phyloP scores from a whole-genome alignment of 768 basidiomycete species.

The Lentinula edodes region DNA sequence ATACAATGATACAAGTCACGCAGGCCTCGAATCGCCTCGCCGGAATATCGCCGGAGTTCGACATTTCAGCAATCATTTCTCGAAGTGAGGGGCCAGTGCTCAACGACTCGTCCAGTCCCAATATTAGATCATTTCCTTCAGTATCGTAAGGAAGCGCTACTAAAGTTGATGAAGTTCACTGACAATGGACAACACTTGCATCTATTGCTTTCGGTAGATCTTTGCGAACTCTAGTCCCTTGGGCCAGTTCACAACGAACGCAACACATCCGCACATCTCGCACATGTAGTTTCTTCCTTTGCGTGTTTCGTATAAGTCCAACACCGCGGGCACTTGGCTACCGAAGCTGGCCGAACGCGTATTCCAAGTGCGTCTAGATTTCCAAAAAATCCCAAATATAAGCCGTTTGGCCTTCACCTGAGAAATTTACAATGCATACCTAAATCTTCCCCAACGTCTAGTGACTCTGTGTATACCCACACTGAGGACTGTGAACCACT shows the following conservation, averaged over 20 bases:
- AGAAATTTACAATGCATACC: neutral
- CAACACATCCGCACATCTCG: conserved; percentile 42
- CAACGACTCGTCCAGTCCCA: too few species aligned
- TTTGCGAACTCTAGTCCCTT: too few species aligned
- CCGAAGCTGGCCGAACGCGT: conserved; percentile 54
- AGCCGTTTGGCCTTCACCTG: neutral
- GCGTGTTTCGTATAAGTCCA: conserved; percentile 68
- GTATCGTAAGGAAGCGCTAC: too few species aligned
- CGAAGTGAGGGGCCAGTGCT: too few species aligned
- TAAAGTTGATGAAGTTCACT: too few species aligned
- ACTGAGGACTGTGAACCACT: conserved; percentile 27
- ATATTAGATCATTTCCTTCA: too few species aligned
- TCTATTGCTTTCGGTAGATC: too few species aligned
- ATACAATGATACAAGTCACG: too few species aligned
- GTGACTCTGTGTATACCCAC: conserved; percentile 45
- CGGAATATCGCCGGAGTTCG: too few species aligned
- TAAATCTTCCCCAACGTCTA: conserved; percentile 41
- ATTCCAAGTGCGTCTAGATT: conserved; percentile 33
- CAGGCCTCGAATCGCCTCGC: too few species aligned
- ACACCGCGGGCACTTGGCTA: conserved; percentile 83
- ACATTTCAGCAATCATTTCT: too few species aligned
- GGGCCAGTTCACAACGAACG: neutral
- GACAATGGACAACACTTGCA: too few species aligned
- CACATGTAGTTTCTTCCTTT: conserved; percentile 49
- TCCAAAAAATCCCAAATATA: conserved; percentile 8